Evolutionary conservation across 768 basidiomycete genomes (phyloP).

Genomic region (Lactifluus volemus): DNA sequence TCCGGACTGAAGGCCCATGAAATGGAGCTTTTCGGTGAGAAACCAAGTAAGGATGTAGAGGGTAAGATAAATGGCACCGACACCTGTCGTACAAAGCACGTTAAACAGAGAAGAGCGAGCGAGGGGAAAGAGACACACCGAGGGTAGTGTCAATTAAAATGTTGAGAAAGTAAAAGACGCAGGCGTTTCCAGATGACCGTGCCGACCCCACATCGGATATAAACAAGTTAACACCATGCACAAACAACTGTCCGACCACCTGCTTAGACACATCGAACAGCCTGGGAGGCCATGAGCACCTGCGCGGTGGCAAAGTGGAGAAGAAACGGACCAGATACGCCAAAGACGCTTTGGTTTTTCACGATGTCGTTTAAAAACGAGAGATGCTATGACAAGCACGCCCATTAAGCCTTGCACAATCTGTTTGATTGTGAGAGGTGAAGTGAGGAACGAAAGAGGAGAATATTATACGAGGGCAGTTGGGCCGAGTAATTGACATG

Average conservation of each 20-base stretch:
- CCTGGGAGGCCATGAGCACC: conserved; percentile 36
- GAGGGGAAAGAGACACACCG: conserved; percentile 39
- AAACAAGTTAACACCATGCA: conserved; percentile 71
- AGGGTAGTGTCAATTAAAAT: conserved; percentile 88
- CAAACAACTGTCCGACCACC: conserved; percentile 74
- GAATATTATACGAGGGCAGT: conserved; percentile 35
- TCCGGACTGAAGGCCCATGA: conserved; percentile 79
- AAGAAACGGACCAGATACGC: conserved; percentile 70
- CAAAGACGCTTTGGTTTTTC: conserved; percentile 83
- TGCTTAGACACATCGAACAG: conserved; percentile 92
- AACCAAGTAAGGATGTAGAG: conserved; percentile 56
- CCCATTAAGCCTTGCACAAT: conserved; percentile 84
- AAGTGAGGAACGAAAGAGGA: background rate
- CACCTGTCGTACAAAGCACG: conserved; percentile 41
- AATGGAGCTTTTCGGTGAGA: conserved; percentile 50
- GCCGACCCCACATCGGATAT: conserved; percentile 71
- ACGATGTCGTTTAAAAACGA: conserved; percentile 82
- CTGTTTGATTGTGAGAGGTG: conserved; percentile 29
- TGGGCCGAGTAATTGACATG: conserved; percentile 39
- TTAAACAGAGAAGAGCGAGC: background rate
- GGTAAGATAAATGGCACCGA: conserved; percentile 70
- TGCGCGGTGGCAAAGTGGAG: background rate
- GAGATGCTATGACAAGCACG: conserved; percentile 77
- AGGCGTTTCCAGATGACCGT: conserved; percentile 70
- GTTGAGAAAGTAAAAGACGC: conserved; percentile 87